Percentiles rank a stretch among this genome's conserved stretches.
phyloP scores from a whole-genome alignment of 352 stramenopile species.

The Phytophthora boehmeriae region DNA sequence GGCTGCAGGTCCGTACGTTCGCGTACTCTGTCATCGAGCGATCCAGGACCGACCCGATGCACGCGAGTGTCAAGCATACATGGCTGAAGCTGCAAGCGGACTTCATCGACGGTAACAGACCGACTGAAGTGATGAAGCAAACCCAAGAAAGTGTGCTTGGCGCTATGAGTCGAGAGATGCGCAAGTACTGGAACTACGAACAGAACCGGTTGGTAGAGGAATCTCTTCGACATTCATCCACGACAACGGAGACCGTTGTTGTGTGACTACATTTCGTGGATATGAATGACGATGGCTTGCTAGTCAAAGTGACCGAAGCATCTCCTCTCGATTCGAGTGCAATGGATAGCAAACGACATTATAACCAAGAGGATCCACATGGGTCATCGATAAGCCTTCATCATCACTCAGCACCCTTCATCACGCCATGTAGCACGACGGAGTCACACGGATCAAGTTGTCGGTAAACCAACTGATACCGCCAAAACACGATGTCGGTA shows the following conservation, averaged over 20 bases:
- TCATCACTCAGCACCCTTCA: too few species aligned
- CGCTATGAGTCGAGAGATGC: conserved; percentile 11
- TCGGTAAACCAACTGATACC: too few species aligned
- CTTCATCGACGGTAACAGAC: background rate
- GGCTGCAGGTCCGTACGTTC: conserved; percentile 10
- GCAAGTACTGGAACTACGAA: conserved; percentile 21
- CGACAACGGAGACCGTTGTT: background rate
- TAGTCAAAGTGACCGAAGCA: too few species aligned
- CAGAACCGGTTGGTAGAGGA: conserved; percentile 20
- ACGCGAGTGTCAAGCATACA: conserved; percentile 5
- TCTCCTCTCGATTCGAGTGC: background rate
- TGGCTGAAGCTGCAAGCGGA: conserved; percentile 14
- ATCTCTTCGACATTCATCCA: background rate
- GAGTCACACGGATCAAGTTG: too few species aligned
- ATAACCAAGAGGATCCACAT: too few species aligned
- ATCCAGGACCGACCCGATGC: background rate
- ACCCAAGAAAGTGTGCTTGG: conserved; percentile 19
- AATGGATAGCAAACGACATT: too few species aligned
- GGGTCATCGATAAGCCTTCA: too few species aligned
- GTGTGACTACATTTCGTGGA: background rate
- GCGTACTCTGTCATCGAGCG: conserved; percentile 11
- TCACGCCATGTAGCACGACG: too few species aligned
- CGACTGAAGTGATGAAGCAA: background rate
- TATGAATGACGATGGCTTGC: background rate
- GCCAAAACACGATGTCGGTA: too few species aligned